Conservation (phyloP, 2,329 filamentous ascomycete genomes). For the Colletotrichum camelliae region DNA sequence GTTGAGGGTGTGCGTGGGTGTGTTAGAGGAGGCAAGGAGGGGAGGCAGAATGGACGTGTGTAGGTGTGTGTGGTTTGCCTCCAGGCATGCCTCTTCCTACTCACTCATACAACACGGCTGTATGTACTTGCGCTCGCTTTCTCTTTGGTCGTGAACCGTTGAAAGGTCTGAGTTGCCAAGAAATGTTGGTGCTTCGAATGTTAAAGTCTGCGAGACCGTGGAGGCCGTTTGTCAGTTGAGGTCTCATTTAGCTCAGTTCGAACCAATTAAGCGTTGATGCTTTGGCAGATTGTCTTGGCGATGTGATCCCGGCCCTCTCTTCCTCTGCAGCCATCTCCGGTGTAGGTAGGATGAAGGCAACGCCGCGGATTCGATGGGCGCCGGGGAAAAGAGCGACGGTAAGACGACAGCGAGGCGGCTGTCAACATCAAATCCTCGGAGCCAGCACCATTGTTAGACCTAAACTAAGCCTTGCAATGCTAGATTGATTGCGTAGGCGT, state of each 20-base stretch:
- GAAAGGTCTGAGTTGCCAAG: slow-evolving; percentile 7
- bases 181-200: not conserved
- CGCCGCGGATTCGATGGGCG: not conserved
- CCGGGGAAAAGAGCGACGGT: not conserved
- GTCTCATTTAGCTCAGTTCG: not conserved
- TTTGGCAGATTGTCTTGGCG: not conserved
- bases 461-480: not conserved
- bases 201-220: not conserved
- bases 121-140: not conserved
- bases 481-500: not conserved
- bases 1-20: not conserved
- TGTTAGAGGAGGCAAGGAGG: not conserved
- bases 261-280: not conserved
- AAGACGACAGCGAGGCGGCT: slow-evolving; percentile 7
- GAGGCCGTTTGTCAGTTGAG: not conserved
- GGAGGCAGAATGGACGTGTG: not conserved
- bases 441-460: not conserved
- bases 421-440: not conserved
- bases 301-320: not conserved
- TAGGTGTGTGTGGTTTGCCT: not conserved
- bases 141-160: not conserved
- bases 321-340: not conserved
- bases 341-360: not conserved
- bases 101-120: not conserved
- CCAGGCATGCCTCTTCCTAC: not conserved